These are phyloP conservation scores for Rhodomyrtus psidioides DNA, from an alignment of 441 rosid genomes.

Conservation along the genomic window DNA sequence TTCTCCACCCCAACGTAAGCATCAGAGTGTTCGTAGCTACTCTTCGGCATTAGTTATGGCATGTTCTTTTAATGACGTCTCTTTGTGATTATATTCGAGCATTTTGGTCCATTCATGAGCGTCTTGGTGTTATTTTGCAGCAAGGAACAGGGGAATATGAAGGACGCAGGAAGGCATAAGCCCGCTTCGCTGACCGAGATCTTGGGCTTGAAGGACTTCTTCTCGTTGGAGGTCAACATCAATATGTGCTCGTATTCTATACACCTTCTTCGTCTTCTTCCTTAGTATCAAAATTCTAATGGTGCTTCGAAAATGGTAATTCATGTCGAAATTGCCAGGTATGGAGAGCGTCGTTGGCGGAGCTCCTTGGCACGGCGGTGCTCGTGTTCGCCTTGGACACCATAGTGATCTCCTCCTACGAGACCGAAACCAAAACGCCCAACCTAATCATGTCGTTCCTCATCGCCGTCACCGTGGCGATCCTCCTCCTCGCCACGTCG, in stretches of 20 bases:
- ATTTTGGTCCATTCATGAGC: not conserved
- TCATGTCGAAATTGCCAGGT: conserved; percentile 12
- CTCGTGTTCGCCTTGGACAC: conserved; percentile 42
- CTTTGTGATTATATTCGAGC: not conserved
- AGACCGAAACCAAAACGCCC: conserved; percentile 26
- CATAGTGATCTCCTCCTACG: conserved; percentile 37
- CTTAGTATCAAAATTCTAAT: no score
- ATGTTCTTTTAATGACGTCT: not conserved
- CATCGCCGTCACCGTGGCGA: conserved; percentile 20
- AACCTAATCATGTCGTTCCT: conserved; percentile 35
- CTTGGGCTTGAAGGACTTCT: conserved; percentile 28
- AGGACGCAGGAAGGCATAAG: conserved; percentile 1
- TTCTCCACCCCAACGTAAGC: conserved; percentile 28
- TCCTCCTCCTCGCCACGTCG: conserved; percentile 35
- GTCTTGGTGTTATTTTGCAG: conserved; percentile 14
- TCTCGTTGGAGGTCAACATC: conserved; percentile 22
- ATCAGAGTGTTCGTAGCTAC: not conserved
- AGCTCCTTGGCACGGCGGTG: conserved; percentile 33
- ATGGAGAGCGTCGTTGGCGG: conserved; percentile 48
- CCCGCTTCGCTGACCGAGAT: not conserved
- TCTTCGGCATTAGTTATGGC: no score
- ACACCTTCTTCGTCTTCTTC: not conserved
- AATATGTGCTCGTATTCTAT: not conserved
- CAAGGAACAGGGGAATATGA: conserved; percentile 4
- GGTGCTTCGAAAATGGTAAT: not conserved